Evolutionary conservation across 352 stramenopile species (phyloP), one percentile per base, ranked within the genome.

Genomic region (Phytophthora parvispora): DNA sequence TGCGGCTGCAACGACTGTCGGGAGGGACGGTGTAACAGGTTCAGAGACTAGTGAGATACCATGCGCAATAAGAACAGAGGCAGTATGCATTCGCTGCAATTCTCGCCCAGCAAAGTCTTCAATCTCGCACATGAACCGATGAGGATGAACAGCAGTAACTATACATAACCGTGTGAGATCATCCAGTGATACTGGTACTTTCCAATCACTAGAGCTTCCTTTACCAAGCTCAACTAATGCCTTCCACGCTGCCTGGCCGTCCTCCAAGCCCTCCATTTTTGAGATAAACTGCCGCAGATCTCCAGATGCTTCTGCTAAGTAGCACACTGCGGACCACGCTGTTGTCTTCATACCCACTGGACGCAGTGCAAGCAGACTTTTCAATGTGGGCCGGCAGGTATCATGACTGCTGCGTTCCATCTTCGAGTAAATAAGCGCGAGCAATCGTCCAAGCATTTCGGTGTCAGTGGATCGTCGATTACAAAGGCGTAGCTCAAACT

Each of bases 301-400:
- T 1, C 10, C 36, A 16, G 75, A 81, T 3, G 48, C 64, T 27
- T 81, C 67, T 2, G 70, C 68, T 49, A 81, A 45, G 31, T 71
- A 78, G 34, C 74, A 86, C 8, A 84, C 6, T 6, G 47, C 52
- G 38, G 65, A 59, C 77, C 79, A 85, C 25, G 57, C 45, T 12
- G 25, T 15, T 12, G 55, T 22, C 22, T 70, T 49, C 6, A 84
- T 40, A 16, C 38, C 38, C 0, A 63, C 62, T 0, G 74, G 71
- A 25, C 74, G 72, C 24, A 82, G 59, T 1, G 42, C 42, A 24
- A 81, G 45, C 10, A 86, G 47, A 34, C 68, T 68, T 28, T 65
- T 70, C 24, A 63, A 32, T 3, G 47, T 61, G 20, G 62, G 42
- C 28, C 47, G 58, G 16, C 63, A 73, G 0, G 6, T 10, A 5